A percentile compares a stretch with the other conserved stretches of the same genome.
Evolutionary conservation across 2,329 filamentous ascomycete species (phyloP).

Genomic region (Aspergillus nomiae): DNA sequence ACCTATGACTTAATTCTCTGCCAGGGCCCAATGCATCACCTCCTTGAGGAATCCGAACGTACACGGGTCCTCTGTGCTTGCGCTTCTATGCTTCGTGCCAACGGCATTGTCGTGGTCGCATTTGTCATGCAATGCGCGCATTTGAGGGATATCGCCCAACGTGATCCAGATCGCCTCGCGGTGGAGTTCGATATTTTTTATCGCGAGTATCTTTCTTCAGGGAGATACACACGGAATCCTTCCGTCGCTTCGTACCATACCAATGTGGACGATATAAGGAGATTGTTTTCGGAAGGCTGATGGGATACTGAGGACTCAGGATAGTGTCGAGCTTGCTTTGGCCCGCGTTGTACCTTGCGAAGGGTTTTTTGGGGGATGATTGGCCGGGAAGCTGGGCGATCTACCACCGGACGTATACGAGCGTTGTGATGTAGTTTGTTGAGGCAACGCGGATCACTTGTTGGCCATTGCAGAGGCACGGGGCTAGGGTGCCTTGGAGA

Average conservation of each 20-base stretch:
- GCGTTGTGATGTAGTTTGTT: not conserved
- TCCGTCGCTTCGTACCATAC: not conserved
- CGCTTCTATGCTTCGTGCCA: not conserved
- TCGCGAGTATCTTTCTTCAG: not conserved
- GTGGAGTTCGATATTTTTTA: not conserved
- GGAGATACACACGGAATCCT: not conserved
- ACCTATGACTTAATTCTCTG: conserved; percentile 1
- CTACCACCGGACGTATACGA: not conserved
- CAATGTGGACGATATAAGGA: not conserved
- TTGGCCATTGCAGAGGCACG: not conserved
- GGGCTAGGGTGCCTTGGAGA: not conserved
- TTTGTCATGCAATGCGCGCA: not conserved
- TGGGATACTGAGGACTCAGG: not conserved
- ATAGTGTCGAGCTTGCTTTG: not conserved
- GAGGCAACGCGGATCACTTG: conserved; percentile 1
- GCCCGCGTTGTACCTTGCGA: not conserved
- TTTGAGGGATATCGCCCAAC: not conserved
- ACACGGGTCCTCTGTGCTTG: not conserved
- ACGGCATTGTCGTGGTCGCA: not conserved
- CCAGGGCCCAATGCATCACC: conserved; percentile 3
- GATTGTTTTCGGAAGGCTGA: not conserved
- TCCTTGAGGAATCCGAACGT: conserved; percentile 1
- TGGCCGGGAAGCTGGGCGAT: not conserved
- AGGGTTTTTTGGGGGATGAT: not conserved
- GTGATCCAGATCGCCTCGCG: not conserved